phyloP scores from a whole-genome alignment of 2,329 filamentous ascomycete species.

The Colletotrichum tropicale region DNA sequence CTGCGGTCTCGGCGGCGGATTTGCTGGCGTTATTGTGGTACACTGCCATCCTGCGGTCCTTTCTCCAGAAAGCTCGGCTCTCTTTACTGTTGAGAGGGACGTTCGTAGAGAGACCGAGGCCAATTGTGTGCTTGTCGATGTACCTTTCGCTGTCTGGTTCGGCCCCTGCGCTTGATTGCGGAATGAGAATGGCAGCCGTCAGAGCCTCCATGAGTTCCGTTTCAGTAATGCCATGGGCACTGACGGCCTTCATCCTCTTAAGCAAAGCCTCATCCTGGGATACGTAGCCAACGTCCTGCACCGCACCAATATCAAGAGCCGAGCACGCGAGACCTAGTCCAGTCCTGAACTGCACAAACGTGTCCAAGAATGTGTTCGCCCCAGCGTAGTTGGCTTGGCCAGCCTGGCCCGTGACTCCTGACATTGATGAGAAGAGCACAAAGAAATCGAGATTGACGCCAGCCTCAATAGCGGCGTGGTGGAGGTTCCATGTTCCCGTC shows the following conservation, averaged over 20 bases:
- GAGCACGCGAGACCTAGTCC: conserved; percentile 38
- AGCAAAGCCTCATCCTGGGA: conserved; percentile 17
- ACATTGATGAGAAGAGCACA: conserved; percentile 36
- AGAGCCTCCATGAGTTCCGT: conserved; percentile 16
- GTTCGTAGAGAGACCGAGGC: too few species aligned
- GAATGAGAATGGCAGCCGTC: background rate
- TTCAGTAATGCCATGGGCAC: conserved; percentile 16
- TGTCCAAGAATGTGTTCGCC: conserved; percentile 44
- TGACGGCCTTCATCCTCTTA: background rate
- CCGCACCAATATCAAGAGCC: conserved; percentile 40
- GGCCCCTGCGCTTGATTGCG: too few species aligned
- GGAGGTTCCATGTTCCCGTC: background rate
- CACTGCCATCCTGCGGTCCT: too few species aligned
- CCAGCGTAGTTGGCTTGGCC: conserved; percentile 44
- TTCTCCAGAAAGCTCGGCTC: too few species aligned
- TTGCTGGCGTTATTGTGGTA: too few species aligned
- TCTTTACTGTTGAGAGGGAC: too few species aligned
- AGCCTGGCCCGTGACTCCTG: conserved; percentile 35
- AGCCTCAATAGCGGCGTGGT: background rate
- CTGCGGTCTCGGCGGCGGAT: too few species aligned
- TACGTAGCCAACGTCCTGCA: conserved; percentile 41
- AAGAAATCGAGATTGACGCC: conserved; percentile 38
- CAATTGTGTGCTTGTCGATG: too few species aligned
- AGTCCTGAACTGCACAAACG: conserved; percentile 38
- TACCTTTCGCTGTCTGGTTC: too few species aligned